Evolutionary conservation across 352 stramenopile species (phyloP).

Genomic region (Pythium plurisporium): DNA sequence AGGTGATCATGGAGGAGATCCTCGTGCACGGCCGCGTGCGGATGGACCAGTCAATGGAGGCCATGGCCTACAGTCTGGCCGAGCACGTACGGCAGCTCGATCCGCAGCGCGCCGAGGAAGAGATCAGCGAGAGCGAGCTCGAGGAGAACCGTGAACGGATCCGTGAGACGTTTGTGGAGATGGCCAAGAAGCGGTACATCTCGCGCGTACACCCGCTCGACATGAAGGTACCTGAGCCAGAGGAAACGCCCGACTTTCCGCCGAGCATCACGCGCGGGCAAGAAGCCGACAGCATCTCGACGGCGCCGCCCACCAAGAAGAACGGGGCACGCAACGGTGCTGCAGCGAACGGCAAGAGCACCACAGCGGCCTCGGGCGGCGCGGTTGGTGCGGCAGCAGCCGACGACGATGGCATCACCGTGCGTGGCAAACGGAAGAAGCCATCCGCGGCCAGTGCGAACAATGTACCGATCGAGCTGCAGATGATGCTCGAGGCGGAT

Average conservation of each 20-base stretch:
- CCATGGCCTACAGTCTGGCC: constrained; percentile 77
- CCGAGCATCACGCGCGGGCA: constrained; percentile 57
- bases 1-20: constrained; percentile 88
- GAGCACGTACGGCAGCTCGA: constrained; percentile 46
- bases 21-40: constrained; percentile 77
- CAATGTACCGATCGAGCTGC: constrained; percentile 71
- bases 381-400: not conserved
- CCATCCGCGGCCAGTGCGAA: not conserved
- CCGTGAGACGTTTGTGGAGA: constrained; percentile 74
- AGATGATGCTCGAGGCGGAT: constrained; percentile 84
- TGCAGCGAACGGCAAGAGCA: constrained; percentile 22
- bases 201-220: constrained; percentile 80
- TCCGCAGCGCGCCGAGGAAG: constrained; percentile 40
- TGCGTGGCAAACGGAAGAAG: constrained; percentile 1
- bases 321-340: constrained; percentile 4
- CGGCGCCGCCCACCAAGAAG: constrained; percentile 15
- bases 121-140: constrained; percentile 71
- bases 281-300: constrained; percentile 19
- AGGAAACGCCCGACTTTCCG: constrained; percentile 58
- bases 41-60: constrained; percentile 80
- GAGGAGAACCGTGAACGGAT: constrained; percentile 57
- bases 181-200: constrained; percentile 88
- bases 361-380: not conserved
- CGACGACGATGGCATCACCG: not conserved
- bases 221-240: constrained; percentile 56